Evolutionary conservation across 768 basidiomycete species (phyloP).

Genomic region (Tricholoma hemisulphureum): DNA sequence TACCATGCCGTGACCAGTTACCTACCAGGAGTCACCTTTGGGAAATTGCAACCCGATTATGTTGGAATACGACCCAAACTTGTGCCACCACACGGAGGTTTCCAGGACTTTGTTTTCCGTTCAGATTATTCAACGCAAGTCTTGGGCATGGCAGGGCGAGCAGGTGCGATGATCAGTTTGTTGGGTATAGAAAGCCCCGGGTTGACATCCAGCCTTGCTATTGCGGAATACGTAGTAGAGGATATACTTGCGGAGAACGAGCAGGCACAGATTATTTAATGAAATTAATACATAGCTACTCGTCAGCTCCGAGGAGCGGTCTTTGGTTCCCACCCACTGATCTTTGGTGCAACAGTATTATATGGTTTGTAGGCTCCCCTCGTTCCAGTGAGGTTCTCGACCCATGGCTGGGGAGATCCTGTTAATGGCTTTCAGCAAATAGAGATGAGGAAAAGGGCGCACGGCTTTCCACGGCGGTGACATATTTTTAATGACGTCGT

Average conservation of each 20-base stretch:
- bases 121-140: conserved; percentile 51
- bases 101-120: conserved; percentile 81
- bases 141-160: conserved; percentile 22
- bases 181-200: conserved; percentile 94
- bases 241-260: conserved; percentile 40
- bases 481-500: conserved; percentile 63
- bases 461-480: conserved; percentile 85
- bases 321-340: conserved; percentile 82
- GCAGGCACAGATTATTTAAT: conserved; percentile 5
- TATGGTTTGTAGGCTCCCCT: conserved; percentile 88
- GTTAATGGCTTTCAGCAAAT: conserved; percentile 2
- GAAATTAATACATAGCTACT: conserved; percentile 6
- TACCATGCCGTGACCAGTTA: conserved; percentile 70
- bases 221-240: conserved; percentile 79
- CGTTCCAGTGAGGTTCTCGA: conserved; percentile 91
- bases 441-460: conserved; percentile 27
- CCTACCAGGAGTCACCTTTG: conserved; percentile 58
- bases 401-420: conserved; percentile 61
- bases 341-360: conserved; percentile 82
- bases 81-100: conserved; percentile 67
- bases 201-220: conserved; percentile 81
- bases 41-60: conserved; percentile 77
- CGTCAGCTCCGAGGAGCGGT: conserved; percentile 45
- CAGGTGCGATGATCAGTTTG: conserved; percentile 70
- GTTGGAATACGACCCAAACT: conserved; percentile 87